Evolutionary conservation across 2,329 filamentous ascomycete species (phyloP).

Genomic region (Colletotrichum tropicale): DNA sequence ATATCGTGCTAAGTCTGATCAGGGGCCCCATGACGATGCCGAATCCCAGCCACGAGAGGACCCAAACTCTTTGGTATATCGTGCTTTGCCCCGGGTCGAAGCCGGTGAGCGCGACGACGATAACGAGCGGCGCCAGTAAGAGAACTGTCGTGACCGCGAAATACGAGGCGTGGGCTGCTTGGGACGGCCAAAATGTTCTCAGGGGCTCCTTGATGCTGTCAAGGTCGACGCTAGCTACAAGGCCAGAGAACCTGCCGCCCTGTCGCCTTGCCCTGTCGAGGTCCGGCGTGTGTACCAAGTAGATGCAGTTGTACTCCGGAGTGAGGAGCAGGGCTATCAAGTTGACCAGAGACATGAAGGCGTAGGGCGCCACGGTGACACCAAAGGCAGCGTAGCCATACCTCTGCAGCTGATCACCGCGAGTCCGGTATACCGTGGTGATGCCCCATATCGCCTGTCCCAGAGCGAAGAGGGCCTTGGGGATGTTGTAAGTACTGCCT

Average conservation of each 20-base stretch:
- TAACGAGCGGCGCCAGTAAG: background rate
- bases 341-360: slow-evolving; percentile 33
- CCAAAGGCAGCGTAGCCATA: slow-evolving; percentile 36
- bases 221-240: slow-evolving; percentile 12
- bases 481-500: slow-evolving; percentile 22
- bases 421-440: slow-evolving; percentile 25
- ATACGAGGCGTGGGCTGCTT: background rate
- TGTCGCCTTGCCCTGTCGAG: slow-evolving; percentile 10
- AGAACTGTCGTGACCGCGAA: slow-evolving; percentile 7
- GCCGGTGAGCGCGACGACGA: slow-evolving; percentile 1
- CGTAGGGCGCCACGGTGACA: slow-evolving; percentile 31
- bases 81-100: slow-evolving; percentile 1
- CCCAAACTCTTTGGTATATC: background rate
- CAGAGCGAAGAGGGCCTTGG: slow-evolving; percentile 20
- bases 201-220: slow-evolving; percentile 10
- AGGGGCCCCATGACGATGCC: slow-evolving; percentile 6
- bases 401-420: slow-evolving; percentile 26
- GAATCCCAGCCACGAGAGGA: slow-evolving; percentile 3
- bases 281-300: slow-evolving; percentile 25
- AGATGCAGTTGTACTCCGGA: slow-evolving; percentile 30
- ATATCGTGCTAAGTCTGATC: background rate
- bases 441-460: slow-evolving; percentile 25
- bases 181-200: slow-evolving; percentile 10
- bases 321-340: slow-evolving; percentile 26
- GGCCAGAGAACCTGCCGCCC: slow-evolving; percentile 5